Percentiles rank a stretch among this genome's conserved stretches.
Conservation (phyloP, 1,139 yeast genomes). For the Saccharomyces hybrid region DNA sequence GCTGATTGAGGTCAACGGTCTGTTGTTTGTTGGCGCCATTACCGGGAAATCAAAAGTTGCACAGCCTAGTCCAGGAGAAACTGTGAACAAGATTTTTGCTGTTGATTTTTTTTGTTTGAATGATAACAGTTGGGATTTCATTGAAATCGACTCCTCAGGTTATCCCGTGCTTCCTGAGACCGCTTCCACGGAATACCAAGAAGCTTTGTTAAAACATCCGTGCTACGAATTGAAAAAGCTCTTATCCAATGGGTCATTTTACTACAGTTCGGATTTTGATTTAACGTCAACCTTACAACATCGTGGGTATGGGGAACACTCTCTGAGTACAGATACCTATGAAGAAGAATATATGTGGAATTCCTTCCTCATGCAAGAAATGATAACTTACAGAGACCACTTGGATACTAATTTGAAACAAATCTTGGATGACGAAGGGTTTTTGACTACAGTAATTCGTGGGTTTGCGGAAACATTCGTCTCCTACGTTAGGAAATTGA, state of each 20-base stretch:
- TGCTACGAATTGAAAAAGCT: slow-evolving; percentile 73
- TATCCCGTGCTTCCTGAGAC: slow-evolving; percentile 39
- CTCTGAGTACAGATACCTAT: slow-evolving; percentile 48
- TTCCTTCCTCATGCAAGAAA: slow-evolving; percentile 79
- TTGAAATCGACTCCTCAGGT: slow-evolving; percentile 59
- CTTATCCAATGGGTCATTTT: slow-evolving; percentile 81
- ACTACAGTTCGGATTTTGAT: slow-evolving; percentile 89
- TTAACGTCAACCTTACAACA: slow-evolving; percentile 77
- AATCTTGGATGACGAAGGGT: slow-evolving; percentile 65
- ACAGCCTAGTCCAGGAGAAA: slow-evolving; percentile 67
- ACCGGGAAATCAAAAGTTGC: slow-evolving; percentile 78
- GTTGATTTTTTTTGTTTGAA: slow-evolving; percentile 82
- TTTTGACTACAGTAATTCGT: slow-evolving; percentile 83
- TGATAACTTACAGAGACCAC: slow-evolving; percentile 65
- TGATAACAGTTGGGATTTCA: slow-evolving; percentile 70
- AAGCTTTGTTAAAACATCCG: slow-evolving; percentile 55
- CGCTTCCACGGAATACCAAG: slow-evolving; percentile 17
- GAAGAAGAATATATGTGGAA: slow-evolving; percentile 97
- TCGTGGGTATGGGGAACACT: slow-evolving; percentile 46
- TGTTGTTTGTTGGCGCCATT: slow-evolving; percentile 71
- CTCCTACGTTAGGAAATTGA: slow-evolving; percentile 44
- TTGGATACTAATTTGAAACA: slow-evolving; percentile 53
- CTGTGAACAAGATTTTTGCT: slow-evolving; percentile 69
- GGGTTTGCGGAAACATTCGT: slow-evolving; percentile 83
- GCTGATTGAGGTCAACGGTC: slow-evolving; percentile 56